phyloP scores from a whole-genome alignment of 2,329 filamentous ascomycete species.

The Diaporthe ampelina region DNA sequence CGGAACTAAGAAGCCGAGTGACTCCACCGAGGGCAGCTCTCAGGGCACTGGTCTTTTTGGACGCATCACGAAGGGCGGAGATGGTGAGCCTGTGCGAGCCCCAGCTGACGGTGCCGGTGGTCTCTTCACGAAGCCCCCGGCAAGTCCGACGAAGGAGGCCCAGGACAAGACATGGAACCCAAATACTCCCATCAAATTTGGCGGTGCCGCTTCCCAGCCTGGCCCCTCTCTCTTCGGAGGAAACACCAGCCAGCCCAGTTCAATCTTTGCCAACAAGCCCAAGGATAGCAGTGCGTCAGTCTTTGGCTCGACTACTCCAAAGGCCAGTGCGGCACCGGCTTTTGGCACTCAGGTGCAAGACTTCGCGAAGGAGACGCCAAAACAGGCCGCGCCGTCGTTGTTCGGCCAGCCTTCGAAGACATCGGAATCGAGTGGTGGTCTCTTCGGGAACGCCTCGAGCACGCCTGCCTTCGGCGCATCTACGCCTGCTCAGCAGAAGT shows the following conservation, averaged over 20 bases:
- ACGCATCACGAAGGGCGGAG: constrained; percentile 63
- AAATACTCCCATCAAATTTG: constrained; percentile 68
- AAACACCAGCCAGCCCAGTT: constrained; percentile 48
- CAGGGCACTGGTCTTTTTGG: constrained; percentile 68
- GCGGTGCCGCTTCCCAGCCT: constrained; percentile 49
- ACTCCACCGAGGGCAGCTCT: constrained; percentile 58
- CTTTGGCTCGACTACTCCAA: constrained; percentile 36
- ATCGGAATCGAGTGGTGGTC: constrained; percentile 33
- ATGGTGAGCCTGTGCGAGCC: constrained; percentile 64
- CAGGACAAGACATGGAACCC: constrained; percentile 64
- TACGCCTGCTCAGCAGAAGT: constrained; percentile 35
- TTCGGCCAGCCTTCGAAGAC: constrained; percentile 39
- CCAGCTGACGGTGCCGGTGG: constrained; percentile 39
- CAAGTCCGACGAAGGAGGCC: constrained; percentile 58
- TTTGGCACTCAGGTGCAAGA: constrained; percentile 43
- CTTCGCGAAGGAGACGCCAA: constrained; percentile 39
- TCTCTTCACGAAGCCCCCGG: constrained; percentile 55
- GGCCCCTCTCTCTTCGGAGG: constrained; percentile 49
- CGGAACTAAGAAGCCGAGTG: constrained; percentile 49
- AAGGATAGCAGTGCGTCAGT: constrained; percentile 27
- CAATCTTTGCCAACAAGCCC: constrained; percentile 55
- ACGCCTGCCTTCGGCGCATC: constrained; percentile 35
- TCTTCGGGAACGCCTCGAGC: constrained; percentile 42
- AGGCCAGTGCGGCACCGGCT: constrained; percentile 27
- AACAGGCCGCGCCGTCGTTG: constrained; percentile 38